phyloP scores from a whole-genome alignment of 1,284 basidiomycete species.

The Pascua sp. region DNA sequence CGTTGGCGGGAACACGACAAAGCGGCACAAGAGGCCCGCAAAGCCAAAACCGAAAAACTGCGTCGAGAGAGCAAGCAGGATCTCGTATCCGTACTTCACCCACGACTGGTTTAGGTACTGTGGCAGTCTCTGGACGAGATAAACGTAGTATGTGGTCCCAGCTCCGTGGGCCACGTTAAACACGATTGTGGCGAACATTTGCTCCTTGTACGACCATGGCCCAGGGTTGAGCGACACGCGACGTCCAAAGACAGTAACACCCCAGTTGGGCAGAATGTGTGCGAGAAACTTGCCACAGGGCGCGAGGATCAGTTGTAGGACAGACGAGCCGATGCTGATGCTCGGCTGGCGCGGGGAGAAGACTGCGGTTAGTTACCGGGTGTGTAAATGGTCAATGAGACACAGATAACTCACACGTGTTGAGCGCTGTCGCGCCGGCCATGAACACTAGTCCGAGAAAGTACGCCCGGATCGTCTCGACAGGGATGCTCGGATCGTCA shows the following conservation, averaged over 20 bases:
- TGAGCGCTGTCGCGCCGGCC: constrained; percentile 4
- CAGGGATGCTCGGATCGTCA: constrained; percentile 7
- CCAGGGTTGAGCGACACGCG: constrained; percentile 25
- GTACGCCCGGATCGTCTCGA: constrained; percentile 12
- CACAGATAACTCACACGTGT: constrained; percentile 10
- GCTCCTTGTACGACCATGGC: constrained; percentile 27
- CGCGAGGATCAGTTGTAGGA: constrained; percentile 10
- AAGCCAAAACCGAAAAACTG: constrained; percentile 11
- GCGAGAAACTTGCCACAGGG: constrained; percentile 1
- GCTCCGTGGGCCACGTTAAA: background rate
- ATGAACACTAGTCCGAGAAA: constrained; percentile 9
- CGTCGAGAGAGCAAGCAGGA: constrained; percentile 3
- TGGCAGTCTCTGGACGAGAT: constrained; percentile 3
- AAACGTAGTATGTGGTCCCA: too few relatives aligned
- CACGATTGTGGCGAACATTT: constrained; percentile 8
- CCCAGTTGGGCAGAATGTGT: constrained; percentile 10
- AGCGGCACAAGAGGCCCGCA: constrained; percentile 46
- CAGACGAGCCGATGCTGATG: constrained; percentile 2
- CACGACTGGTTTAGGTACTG: constrained; percentile 3
- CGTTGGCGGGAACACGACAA: constrained; percentile 52
- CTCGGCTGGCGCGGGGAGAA: constrained; percentile 11
- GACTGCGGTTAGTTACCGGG: background rate
- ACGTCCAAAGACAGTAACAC: constrained; percentile 12
- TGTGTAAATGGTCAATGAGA: background rate
- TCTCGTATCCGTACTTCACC: constrained; percentile 6